Percentiles rank a stretch among this genome's conserved stretches.
Conservation (phyloP, 1,139 yeast genomes). For the Pichia sp. region DNA sequence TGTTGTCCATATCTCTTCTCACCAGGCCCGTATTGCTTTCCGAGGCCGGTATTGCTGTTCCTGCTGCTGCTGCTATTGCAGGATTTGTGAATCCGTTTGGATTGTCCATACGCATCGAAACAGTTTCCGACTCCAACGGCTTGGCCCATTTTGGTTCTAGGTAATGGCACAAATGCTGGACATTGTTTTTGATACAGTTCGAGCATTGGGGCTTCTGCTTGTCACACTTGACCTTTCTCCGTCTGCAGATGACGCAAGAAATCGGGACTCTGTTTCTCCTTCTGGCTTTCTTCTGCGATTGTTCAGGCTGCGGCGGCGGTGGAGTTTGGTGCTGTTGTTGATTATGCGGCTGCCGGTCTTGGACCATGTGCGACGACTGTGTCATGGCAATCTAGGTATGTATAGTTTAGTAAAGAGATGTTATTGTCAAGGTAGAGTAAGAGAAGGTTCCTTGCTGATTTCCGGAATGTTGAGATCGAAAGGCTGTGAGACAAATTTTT, state of each 20-base stretch:
- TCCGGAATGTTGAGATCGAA: too few relatives aligned
- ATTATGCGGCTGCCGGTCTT: not conserved
- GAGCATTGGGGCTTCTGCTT: constrained; percentile 67
- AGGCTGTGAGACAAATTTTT: too few relatives aligned
- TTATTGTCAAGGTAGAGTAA: too few relatives aligned
- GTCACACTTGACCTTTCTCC: constrained; percentile 55
- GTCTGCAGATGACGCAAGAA: constrained; percentile 46
- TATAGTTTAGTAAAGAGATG: too few relatives aligned
- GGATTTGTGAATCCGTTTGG: not conserved
- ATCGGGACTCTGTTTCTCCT: constrained; percentile 44
- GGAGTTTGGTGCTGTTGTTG: not conserved
- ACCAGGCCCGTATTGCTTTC: not conserved
- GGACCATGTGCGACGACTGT: not conserved
- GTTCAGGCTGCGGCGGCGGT: not conserved
- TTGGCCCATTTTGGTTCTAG: constrained; percentile 57
- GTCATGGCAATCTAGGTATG: not conserved
- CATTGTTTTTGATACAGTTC: constrained; percentile 66
- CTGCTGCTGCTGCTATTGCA: not conserved
- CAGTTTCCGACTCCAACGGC: constrained; percentile 21
- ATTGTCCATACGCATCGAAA: not conserved
- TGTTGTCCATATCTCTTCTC: not conserved
- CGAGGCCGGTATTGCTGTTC: too few relatives aligned
- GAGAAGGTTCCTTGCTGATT: too few relatives aligned
- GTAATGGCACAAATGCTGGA: constrained; percentile 67
- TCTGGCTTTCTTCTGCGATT: constrained; percentile 24